phyloP scores from a whole-genome alignment of 768 basidiomycete genomes.

The Lactarius sanguifluus region DNA sequence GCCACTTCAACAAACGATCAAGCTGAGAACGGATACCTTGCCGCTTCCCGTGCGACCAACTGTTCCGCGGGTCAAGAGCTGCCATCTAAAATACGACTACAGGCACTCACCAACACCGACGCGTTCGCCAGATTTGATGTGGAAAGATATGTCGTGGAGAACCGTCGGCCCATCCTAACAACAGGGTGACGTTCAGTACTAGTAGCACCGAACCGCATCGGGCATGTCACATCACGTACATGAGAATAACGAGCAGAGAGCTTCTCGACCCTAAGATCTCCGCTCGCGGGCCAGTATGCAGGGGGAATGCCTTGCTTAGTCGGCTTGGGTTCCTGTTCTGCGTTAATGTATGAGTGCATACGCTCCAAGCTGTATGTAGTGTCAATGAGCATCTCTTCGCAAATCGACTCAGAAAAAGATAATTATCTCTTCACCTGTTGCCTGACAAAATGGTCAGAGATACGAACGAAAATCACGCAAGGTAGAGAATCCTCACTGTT shows the following conservation, averaged over 20 bases:
- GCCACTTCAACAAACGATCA: constrained; percentile 19
- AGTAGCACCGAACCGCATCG: too few species aligned
- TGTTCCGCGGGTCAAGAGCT: constrained; percentile 27
- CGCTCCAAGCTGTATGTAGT: constrained; percentile 45
- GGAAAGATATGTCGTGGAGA: constrained; percentile 51
- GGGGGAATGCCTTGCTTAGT: constrained; percentile 49
- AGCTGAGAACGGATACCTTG: constrained; percentile 35
- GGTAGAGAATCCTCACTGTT: constrained; percentile 36
- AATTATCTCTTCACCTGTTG: constrained; percentile 32
- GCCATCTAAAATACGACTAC: neutral
- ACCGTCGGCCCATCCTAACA: constrained; percentile 56
- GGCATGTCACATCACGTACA: too few species aligned
- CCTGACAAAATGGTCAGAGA: constrained; percentile 24
- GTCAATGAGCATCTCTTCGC: constrained; percentile 4
- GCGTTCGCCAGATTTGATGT: constrained; percentile 55
- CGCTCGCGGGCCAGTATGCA: constrained; percentile 64
- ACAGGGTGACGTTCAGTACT: too few species aligned
- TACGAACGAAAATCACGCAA: neutral
- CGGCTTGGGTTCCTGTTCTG: constrained; percentile 53
- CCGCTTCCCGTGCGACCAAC: constrained; percentile 63
- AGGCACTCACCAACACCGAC: constrained; percentile 50
- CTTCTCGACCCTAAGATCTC: constrained; percentile 51
- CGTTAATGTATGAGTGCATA: constrained; percentile 54
- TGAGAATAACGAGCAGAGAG: constrained; percentile 50
- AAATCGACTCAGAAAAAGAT: constrained; percentile 1